A percentile compares a stretch with the other conserved stretches of the same genome.
Evolutionary conservation across 108 stramenopile genomes (phyloP).

Genomic region (Nannochloropsis oceanica): DNA sequence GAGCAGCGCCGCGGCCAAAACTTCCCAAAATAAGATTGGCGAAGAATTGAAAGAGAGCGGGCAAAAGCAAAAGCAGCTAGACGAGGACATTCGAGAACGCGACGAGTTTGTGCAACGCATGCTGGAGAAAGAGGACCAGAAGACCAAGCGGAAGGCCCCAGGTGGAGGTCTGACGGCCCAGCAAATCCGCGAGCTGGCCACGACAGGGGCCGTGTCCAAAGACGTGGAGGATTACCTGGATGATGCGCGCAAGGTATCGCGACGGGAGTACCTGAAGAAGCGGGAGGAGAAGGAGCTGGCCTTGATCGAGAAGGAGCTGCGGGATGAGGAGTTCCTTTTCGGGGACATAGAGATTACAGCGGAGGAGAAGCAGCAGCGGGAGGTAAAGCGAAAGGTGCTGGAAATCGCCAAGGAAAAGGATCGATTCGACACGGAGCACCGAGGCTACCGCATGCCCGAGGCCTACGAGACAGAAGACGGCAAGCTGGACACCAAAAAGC

Average conservation of each 20-base stretch:
- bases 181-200: slow-evolving; percentile 59
- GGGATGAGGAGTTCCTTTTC: slow-evolving; percentile 88
- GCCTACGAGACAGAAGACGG: slow-evolving; percentile 41
- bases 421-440: slow-evolving; percentile 22
- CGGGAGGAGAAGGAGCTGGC: slow-evolving; percentile 76
- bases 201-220: slow-evolving; percentile 52
- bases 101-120: slow-evolving; percentile 81
- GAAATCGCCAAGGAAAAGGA: slow-evolving; percentile 49
- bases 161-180: slow-evolving; percentile 37
- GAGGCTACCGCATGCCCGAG: slow-evolving; percentile 21
- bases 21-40: not conserved
- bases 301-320: slow-evolving; percentile 62
- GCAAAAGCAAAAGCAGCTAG: slow-evolving; percentile 8
- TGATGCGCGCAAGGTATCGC: slow-evolving; percentile 31
- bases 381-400: slow-evolving; percentile 61
- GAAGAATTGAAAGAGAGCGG: slow-evolving; percentile 18
- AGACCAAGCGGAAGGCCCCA: slow-evolving; percentile 35
- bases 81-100: slow-evolving; percentile 60
- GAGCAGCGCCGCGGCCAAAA: not conserved
- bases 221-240: slow-evolving; percentile 43
- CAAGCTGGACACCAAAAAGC: slow-evolving; percentile 26
- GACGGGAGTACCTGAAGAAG: slow-evolving; percentile 73
- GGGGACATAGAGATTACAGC: slow-evolving; percentile 49
- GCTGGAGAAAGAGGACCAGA: slow-evolving; percentile 56
- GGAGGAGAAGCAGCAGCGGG: slow-evolving; percentile 51